A percentile compares a stretch with the other conserved stretches of the same genome.
Conservation (phyloP, 768 basidiomycete genomes). For the Psilocybe cubensis region DNA sequence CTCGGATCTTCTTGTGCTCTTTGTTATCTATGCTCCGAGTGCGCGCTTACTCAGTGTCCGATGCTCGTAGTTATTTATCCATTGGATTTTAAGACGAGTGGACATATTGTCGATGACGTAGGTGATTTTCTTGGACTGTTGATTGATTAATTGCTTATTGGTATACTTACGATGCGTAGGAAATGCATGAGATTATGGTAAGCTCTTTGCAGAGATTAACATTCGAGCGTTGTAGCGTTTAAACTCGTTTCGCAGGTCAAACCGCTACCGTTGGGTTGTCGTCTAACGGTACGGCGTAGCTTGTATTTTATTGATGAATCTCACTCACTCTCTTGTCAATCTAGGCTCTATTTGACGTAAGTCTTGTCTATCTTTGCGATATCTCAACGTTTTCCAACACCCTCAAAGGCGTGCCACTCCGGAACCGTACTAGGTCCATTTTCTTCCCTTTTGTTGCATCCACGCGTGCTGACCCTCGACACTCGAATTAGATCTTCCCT, state of each 20-base stretch:
- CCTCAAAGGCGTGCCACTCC: slow-evolving; percentile 52
- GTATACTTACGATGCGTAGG: slow-evolving; percentile 32
- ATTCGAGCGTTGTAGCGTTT: not conserved
- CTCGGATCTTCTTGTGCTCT: not conserved
- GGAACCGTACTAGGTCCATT: slow-evolving; percentile 52
- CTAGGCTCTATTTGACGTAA: slow-evolving; percentile 57
- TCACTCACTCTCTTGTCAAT: not conserved
- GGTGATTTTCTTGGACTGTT: slow-evolving; percentile 16
- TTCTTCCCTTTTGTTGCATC: not conserved
- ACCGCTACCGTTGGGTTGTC: slow-evolving; percentile 50
- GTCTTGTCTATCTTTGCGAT: slow-evolving; percentile 9
- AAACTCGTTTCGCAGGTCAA: slow-evolving; percentile 36
- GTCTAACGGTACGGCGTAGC: slow-evolving; percentile 47
- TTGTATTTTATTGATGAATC: not conserved
- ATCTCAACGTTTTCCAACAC: not conserved
- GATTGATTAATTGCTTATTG: not conserved
- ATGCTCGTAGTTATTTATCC: slow-evolving; percentile 76
- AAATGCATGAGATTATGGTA: slow-evolving; percentile 55
- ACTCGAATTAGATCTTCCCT: slow-evolving; percentile 45
- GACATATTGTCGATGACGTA: slow-evolving; percentile 78
- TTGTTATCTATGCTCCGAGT: not conserved
- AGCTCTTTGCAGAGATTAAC: not conserved
- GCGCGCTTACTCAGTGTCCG: not conserved
- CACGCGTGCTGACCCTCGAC: not conserved
- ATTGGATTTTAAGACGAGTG: slow-evolving; percentile 75